Conservation (phyloP, 129 eudicot genomes). For the Chrysanthemum lavandulifolium region DNA sequence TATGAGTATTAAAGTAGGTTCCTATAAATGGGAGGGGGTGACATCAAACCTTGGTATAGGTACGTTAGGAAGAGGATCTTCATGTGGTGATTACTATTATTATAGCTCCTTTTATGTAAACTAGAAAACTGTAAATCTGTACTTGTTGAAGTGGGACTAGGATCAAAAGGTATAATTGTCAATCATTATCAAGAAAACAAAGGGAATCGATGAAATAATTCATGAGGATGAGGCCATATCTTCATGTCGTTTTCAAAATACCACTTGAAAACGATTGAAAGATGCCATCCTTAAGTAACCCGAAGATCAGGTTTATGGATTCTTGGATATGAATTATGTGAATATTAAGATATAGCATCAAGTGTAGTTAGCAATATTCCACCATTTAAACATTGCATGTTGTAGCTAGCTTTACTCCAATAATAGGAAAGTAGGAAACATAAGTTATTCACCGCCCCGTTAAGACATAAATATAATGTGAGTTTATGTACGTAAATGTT, state of each 20-base stretch:
- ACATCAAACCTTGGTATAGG: neutral
- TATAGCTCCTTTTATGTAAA: conserved; percentile 22
- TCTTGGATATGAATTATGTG: neutral
- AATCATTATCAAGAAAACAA: conserved; percentile 42
- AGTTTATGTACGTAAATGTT: conserved; percentile 1
- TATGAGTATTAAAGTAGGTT: too few relatives aligned
- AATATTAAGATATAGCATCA: conserved; percentile 9
- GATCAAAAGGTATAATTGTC: conserved; percentile 35
- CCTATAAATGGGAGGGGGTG: too few relatives aligned
- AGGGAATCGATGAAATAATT: conserved; percentile 53
- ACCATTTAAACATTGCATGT: conserved; percentile 19
- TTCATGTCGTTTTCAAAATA: conserved; percentile 27
- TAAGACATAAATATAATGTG: neutral
- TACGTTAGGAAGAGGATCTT: conserved; percentile 3
- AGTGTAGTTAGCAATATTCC: neutral
- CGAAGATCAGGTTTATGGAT: neutral
- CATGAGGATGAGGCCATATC: conserved; percentile 40
- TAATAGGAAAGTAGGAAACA: too few relatives aligned
- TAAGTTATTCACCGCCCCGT: too few relatives aligned
- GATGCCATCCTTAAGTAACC: conserved; percentile 24
- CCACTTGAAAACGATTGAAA: conserved; percentile 44
- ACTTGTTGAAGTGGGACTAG: conserved; percentile 38
- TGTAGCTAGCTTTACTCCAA: neutral
- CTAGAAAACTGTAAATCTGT: conserved; percentile 20
- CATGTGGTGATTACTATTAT: conserved; percentile 15